Evolutionary conservation across 2,329 filamentous ascomycete genomes (phyloP).

Genomic region (Zymoseptoria tritici): DNA sequence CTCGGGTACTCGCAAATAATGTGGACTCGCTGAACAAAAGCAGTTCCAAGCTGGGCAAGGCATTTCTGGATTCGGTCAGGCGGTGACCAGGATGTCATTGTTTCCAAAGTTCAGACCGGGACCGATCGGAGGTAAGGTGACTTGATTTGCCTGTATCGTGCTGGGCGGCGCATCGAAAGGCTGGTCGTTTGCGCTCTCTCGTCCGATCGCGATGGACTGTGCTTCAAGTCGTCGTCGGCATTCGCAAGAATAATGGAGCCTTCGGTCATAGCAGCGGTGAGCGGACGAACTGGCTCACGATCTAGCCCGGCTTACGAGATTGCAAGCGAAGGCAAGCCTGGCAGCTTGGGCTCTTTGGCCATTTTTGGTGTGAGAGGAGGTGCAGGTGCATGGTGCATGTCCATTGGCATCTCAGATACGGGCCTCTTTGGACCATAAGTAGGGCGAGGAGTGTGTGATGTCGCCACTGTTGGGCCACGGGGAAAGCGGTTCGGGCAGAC

Average conservation of each 20-base stretch:
- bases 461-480: neutral
- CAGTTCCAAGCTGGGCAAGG: neutral
- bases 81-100: neutral
- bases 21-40: neutral
- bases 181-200: too few relatives aligned
- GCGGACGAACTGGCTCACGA: neutral
- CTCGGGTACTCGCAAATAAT: neutral
- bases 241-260: too few relatives aligned
- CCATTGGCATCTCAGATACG: neutral
- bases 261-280: neutral
- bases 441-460: neutral
- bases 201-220: too few relatives aligned
- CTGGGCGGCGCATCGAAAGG: too few relatives aligned
- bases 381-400: neutral
- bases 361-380: neutral
- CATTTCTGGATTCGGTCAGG: neutral
- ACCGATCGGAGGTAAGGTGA: too few relatives aligned
- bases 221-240: too few relatives aligned
- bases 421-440: neutral
- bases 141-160: too few relatives aligned
- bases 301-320: neutral
- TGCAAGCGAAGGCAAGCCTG: neutral
- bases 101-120: too few relatives aligned
- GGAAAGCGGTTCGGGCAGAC: neutral
- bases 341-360: neutral